Evolutionary conservation across 2,329 filamentous ascomycete genomes (phyloP), one percentile per base, ranked within the genome.

Genomic region (Penicillium psychrosexuale): DNA sequence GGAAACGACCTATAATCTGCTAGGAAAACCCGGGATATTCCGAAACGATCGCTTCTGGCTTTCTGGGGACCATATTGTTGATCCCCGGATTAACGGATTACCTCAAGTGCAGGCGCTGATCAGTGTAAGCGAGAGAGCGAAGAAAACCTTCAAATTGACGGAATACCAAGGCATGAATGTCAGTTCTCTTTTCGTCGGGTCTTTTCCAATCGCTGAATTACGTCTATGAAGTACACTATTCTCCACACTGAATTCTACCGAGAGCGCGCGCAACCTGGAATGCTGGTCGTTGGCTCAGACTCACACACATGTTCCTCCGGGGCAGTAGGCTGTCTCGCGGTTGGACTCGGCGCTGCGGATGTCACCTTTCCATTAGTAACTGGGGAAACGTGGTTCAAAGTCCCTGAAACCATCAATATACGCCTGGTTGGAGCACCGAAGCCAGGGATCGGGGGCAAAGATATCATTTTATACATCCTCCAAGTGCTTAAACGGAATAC

Each of bases 21-120:
- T 80, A 12, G 75, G 75, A 3, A 61, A 64, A 24, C 76, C 76
- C 1, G 70, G 75, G 5, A 75, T 78, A 19, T 79, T 74, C 59
- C 75, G 78, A 15, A 81, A 80, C 51, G 77, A 80, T 56, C 66
- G 78, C 0, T 74, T 81, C 53, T 80, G 78, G 78, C 69, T 81
- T 13, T 77, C 78, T 0, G 75, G 73, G 1, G 79, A 81, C 60
- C 79, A 81, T 58, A 69, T 75, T 4, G 77, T 80, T 9, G 76
- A 81, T 49, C 78, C 78, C 1, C 9, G 9, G 15, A 24, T 42
- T 7, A 42, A 42, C 66, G 75, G 1, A 27, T 56, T 61, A 1
- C 74, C 76, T 6, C 57, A 66, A 31, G 65, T 75, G 38, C 63
- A 71, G 52, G 58, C 55, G 9, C 62, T 78, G 7, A 68, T 77